Evolutionary conservation across 441 rosid genomes (phyloP), one percentile per base, ranked within the genome.

Genomic region (Aleurites moluccanus): DNA sequence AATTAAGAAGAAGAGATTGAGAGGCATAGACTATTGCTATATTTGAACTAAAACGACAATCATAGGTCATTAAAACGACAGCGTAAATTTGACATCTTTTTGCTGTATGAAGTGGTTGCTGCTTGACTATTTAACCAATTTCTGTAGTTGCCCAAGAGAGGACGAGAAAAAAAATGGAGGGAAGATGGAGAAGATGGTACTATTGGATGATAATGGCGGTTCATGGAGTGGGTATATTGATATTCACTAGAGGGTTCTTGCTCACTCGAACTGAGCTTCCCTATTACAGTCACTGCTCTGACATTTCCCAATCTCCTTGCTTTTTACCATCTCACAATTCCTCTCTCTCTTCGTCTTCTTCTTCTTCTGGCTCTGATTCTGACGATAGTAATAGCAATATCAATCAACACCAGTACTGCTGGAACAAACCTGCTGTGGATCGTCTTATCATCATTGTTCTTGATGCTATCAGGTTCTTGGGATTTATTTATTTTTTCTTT

Each of bases 181-280:
- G 76, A 75, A 52, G 67, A 83, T 77, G 75, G 87, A 81, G 52
- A 59, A 70, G 45, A 67, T 83, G 77, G 91, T 73, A 73, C 55
- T 50, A 74, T 18, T 42, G 86, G 80, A 80, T 78, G 62, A 77
- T 89, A 66, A 76, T 83, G 61, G 77, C 74, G 75, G 79, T 89
- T 79, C 99, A 92, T 80, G 53, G 76, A 27, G 50, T 86, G 9
- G 97, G 90, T 20, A 82, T 96, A 77, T 82, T 88, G 18, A 83
- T 96, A 3, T 92, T 96, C 87, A 86, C 90, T 0, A 86, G 91
- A 80, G 99, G 99, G 2, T 96, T 96, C 83, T 85, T 96, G 45
- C 89, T 96, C 15, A 94, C 99, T 64, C 89, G 99, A 81, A 93
- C 98, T 0, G 99, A 96, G 83, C 99, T 91, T 73, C 96, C 98